These are phyloP conservation scores for Hydnomerulius pinastri DNA, from an alignment of 768 basidiomycete genomes.

Conservation along the genomic window DNA sequence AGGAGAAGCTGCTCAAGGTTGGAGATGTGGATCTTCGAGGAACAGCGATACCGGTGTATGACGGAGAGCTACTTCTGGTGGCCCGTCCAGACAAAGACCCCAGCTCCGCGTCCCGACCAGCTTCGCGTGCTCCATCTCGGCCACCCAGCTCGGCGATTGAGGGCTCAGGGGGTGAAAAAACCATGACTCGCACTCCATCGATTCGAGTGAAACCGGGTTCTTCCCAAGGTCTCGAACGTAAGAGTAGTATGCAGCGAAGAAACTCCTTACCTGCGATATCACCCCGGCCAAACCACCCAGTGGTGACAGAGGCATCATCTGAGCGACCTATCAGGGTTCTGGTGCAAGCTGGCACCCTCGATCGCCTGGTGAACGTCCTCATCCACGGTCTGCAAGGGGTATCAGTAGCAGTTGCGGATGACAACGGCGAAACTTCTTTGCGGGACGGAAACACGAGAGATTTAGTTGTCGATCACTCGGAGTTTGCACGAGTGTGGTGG, in stretches of 20 bases:
- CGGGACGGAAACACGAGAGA: slow-evolving; percentile 74
- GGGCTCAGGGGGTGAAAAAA: slow-evolving; percentile 37
- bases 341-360: slow-evolving; percentile 78
- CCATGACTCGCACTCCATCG: slow-evolving; percentile 62
- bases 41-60: slow-evolving; percentile 71
- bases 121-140: slow-evolving; percentile 66
- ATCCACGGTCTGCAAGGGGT: slow-evolving; percentile 78
- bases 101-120: slow-evolving; percentile 49
- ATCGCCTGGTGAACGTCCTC: slow-evolving; percentile 70
- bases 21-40: slow-evolving; percentile 56
- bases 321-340: slow-evolving; percentile 75
- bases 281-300: slow-evolving; percentile 55
- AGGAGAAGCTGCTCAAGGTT: slow-evolving; percentile 33
- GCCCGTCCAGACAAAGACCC: slow-evolving; percentile 57
- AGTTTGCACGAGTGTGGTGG: slow-evolving; percentile 84
- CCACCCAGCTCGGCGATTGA: slow-evolving; percentile 66
- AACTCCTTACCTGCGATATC: slow-evolving; percentile 82
- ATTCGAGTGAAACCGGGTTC: slow-evolving; percentile 77
- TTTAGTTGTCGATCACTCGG: slow-evolving; percentile 67
- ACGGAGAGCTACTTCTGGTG: slow-evolving; percentile 72
- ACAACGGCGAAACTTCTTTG: slow-evolving; percentile 83
- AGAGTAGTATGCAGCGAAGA: slow-evolving; percentile 70
- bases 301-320: slow-evolving; percentile 61
- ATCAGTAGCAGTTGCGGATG: slow-evolving; percentile 80
- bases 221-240: slow-evolving; percentile 71